Base-by-base conservation (phyloP, 345 rosid species). In the Lepidium africanum region DNA sequence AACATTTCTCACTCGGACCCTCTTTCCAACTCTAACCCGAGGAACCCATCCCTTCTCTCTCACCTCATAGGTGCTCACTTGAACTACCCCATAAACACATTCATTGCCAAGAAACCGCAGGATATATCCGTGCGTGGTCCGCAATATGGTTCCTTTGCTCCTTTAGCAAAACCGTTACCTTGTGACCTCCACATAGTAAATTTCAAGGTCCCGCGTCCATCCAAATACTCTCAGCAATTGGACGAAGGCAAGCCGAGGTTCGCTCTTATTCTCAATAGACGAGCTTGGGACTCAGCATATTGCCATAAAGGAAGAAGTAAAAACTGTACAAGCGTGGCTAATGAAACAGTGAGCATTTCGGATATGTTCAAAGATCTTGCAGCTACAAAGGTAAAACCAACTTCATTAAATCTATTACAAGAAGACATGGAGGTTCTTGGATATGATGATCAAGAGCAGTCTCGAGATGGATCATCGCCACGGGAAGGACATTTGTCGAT, bases 181-280 rank as follows among this genome's bases (percentile, higher is more conserved):
- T 94, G 99, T 70, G 97, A 91, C 73, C 69, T 94, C 69, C 99
- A 94, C 75, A 78, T 94, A 5, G 96, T 94, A 66, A 89, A 80
- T 73, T 80, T 94, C 19, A 94, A 94, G 76, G 96, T 89, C 59
- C 91, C 96, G 2, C 83, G 88, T 72, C 96, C 89, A 16, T 73
- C 84, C 16, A 89, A 87, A 59, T 89, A 79, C 71, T 77, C 90
- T 62, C 90, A 77, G 76, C 90, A 75, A 55, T 49, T 73, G 25
- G 63, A 60, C 45, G 79, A 53, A 10, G 91, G 71, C 30, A 87
- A 78, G 33, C 78, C 86, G 13, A 82, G 91, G 81, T 89, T 85
- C 69, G 83, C 81, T 63, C 77, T 94, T 16, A 83, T 83, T 51
- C 70, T 94, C 58, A 90, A 82, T 63, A 88, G 99, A 72, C 80